Base-by-base conservation (phyloP, 495 filamentous ascomycete genomes). In the Penicillium lagena region DNA sequence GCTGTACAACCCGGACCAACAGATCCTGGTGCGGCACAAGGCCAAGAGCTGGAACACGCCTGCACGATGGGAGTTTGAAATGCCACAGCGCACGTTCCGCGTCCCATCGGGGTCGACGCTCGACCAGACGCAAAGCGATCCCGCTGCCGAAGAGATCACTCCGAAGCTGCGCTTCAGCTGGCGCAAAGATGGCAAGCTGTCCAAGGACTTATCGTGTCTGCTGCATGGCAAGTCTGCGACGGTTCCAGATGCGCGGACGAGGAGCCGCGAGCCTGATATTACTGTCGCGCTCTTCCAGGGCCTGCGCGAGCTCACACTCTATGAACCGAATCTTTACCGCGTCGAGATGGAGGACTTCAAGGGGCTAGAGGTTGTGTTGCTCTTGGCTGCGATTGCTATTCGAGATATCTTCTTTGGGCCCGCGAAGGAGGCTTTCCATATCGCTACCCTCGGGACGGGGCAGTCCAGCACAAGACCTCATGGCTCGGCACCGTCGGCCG, bases 321-420 rank as follows among this genome's bases (percentile, higher is more conserved):
- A 96, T 66, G 85, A 97, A 66, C 86, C 91, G 12, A 96, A 97
- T 58, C 70, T 97, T 27, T 82, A 84, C 37, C 74, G 93, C 1
- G 86, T 96, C 4, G 90, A 96, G 34, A 82, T 96, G 54, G 91
- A 97, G 60, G 93, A 98, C 63, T 80, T 83, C 45, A 98, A 97
- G 63, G 93, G 93, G 3, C 70, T 97, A 7, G 93, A 98, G 64
- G 75, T 97, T 1, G 86, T 91, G 0, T 61, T 97, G 4, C 58
- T 98, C n/a, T 71, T 98, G 5, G 74, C 82, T 22, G 85, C 89
- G 1, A 80, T 86, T 33, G 86, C 90, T 9, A 94, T 97, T 50
- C 81, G 85, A 17, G 93, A 97, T 48, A 76, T 96, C 12, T 96
- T 83, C 66, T 83, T 93, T 47, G 67, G 68, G 27, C 67, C 80